phyloP scores from a whole-genome alignment of 805 yeast species.

The Hanseniaspora lachancei region DNA sequence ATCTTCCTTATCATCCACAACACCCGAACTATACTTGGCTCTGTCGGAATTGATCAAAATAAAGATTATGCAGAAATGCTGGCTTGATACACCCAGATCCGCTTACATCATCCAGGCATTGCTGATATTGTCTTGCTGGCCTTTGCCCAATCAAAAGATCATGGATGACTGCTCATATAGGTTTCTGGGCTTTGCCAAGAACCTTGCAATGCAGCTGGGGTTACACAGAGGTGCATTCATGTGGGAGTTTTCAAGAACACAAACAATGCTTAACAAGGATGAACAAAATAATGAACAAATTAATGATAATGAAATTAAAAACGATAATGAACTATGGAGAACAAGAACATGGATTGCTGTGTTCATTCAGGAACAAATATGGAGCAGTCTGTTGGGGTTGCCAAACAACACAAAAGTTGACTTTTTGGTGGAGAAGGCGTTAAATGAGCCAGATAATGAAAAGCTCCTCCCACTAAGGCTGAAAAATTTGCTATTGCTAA shows the following conservation, averaged over 20 bases:
- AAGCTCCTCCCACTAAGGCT: slow-evolving; percentile 49
- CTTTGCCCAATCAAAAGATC: slow-evolving; percentile 81
- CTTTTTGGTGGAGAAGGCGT: slow-evolving; percentile 63
- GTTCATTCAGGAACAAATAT: slow-evolving; percentile 76
- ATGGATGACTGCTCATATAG: slow-evolving; percentile 84
- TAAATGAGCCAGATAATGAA: slow-evolving; percentile 15
- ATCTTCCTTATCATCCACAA: slow-evolving; percentile 76
- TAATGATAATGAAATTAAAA: slow-evolving; percentile 3
- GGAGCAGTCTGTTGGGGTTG: slow-evolving; percentile 77
- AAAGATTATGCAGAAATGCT: slow-evolving; percentile 79
- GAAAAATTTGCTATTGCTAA: slow-evolving; percentile 55
- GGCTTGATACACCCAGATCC: slow-evolving; percentile 86
- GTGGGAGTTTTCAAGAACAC: slow-evolving; percentile 79
- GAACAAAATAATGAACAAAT: background rate
- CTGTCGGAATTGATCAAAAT: slow-evolving; percentile 69
- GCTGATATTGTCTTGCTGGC: slow-evolving; percentile 78
- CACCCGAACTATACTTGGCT: slow-evolving; percentile 64
- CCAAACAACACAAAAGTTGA: slow-evolving; percentile 82
- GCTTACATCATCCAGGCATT: slow-evolving; percentile 88
- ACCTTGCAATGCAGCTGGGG: slow-evolving; percentile 73
- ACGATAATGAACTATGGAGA: slow-evolving; percentile 63
- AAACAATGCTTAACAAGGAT: slow-evolving; percentile 52
- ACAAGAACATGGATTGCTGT: slow-evolving; percentile 86
- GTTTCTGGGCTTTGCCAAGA: slow-evolving; percentile 76
- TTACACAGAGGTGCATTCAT: slow-evolving; percentile 85